A percentile compares a stretch with the other conserved stretches of the same genome.
Conservation (phyloP, 768 basidiomycete species). For the Lactifluus volemus region DNA sequence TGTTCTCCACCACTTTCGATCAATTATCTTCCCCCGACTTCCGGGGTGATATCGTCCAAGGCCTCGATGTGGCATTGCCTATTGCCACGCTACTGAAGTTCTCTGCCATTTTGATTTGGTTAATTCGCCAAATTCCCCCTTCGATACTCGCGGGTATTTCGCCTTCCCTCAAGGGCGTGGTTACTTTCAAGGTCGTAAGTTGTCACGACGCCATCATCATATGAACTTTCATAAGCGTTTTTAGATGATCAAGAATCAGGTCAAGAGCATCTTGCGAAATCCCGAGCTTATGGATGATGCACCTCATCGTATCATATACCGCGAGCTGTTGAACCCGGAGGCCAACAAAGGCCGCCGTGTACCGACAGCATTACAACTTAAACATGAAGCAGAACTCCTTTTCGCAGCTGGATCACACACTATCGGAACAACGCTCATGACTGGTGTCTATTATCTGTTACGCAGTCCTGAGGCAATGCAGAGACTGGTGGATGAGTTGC, state of each 20-base stretch:
- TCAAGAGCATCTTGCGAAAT: background rate
- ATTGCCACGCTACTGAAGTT: constrained; percentile 18
- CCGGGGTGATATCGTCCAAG: constrained; percentile 27
- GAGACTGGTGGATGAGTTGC: constrained; percentile 1
- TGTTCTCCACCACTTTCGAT: constrained; percentile 30
- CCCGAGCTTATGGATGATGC: background rate
- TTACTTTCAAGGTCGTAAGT: background rate
- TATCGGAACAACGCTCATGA: constrained; percentile 9
- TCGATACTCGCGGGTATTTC: background rate
- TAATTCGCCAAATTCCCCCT: background rate
- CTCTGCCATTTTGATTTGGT: background rate
- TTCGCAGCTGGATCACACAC: constrained; percentile 13
- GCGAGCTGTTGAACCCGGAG: constrained; percentile 1
- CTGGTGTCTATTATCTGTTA: background rate
- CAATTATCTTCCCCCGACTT: constrained; percentile 30
- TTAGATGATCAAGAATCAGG: background rate
- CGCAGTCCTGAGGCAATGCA: background rate
- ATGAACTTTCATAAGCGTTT: background rate
- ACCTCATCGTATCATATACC: constrained; percentile 11
- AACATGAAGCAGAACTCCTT: constrained; percentile 3
- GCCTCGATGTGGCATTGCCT: constrained; percentile 26
- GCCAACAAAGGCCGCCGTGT: background rate
- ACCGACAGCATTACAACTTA: background rate
- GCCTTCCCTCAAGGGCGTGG: background rate
- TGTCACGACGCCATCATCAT: background rate